A percentile compares a stretch with the other conserved stretches of the same genome.
These are phyloP conservation scores for Articulospora tetracladia DNA, from an alignment of 495 filamentous ascomycete genomes.

Conservation along the genomic window DNA sequence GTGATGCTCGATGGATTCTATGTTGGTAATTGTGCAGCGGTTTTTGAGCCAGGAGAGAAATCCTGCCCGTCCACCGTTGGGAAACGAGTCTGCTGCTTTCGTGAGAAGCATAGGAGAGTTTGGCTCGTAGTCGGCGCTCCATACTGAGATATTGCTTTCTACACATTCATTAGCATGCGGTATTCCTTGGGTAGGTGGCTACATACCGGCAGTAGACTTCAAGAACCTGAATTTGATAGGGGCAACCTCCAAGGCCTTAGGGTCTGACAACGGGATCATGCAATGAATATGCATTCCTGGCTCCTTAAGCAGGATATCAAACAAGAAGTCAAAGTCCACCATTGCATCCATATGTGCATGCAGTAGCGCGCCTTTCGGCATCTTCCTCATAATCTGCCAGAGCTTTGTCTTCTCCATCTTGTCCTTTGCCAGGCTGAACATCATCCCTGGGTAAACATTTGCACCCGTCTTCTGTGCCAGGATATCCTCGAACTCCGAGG, in stretches of 20 bases:
- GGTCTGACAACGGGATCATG: slow-evolving; percentile 32
- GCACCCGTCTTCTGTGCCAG: slow-evolving; percentile 49
- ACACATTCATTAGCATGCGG: neutral
- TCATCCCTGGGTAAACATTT: slow-evolving; percentile 77
- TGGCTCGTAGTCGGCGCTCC: slow-evolving; percentile 56
- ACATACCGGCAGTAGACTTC: slow-evolving; percentile 17
- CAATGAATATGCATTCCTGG: slow-evolving; percentile 67
- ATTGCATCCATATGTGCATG: slow-evolving; percentile 89
- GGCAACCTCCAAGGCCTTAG: slow-evolving; percentile 11
- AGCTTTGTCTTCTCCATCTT: slow-evolving; percentile 77
- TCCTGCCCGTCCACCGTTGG: slow-evolving; percentile 59
- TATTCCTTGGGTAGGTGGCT: neutral
- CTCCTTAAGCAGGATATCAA: slow-evolving; percentile 65
- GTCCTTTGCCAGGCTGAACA: slow-evolving; percentile 76
- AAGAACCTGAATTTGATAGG: slow-evolving; percentile 20
- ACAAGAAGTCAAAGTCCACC: slow-evolving; percentile 77
- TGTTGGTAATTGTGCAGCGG: slow-evolving; percentile 63
- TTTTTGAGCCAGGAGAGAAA: slow-evolving; percentile 77
- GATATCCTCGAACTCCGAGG: slow-evolving; percentile 60
- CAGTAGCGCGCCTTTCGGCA: slow-evolving; percentile 90
- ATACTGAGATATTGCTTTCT: slow-evolving; percentile 44
- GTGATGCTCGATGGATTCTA: slow-evolving; percentile 74
- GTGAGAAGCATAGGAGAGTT: slow-evolving; percentile 53
- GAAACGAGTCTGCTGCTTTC: slow-evolving; percentile 68
- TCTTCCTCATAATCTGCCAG: slow-evolving; percentile 76